Evolutionary conservation across 2,329 filamentous ascomycete genomes (phyloP), one percentile per base, ranked within the genome.

Genomic region (Nemania sp.): DNA sequence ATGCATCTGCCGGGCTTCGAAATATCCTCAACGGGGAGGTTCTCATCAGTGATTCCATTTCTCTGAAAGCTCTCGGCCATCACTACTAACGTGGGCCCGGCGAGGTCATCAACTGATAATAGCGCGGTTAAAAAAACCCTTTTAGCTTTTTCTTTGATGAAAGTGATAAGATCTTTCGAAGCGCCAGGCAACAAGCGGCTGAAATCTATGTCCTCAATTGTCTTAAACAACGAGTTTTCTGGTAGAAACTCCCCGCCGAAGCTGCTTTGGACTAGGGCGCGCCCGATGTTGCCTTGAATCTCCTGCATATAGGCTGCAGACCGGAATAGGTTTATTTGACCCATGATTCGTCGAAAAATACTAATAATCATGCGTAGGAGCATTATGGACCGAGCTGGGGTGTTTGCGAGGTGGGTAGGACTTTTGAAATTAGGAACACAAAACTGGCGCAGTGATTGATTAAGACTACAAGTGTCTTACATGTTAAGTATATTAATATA

Each of bases 21-120:
- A 10, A 59, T 59, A 5, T 59, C 43, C 25, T 54, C n/a, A 21
- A 59, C 13, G 6, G 56, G 56, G 32, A 59, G 56, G 25, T 15
- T 17, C 10, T 42, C n/a, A 34, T 59, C 56, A 3, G 56, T 54
- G 3, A 59, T 25, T 20, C n/a, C 15, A 7, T 42, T 47, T 10
- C 18, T n/a, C 18, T 54, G 34, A 7, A 59, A 59, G 34, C n/a
- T 43, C 17, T 25, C 49, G 18, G 43, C 43, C 20, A 59, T 50
- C 18, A 54, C 35, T 11, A 54, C 32, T 17, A 59, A 25, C 2
- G 9, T 9, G 25, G 34, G 18, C 13, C 37, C 15, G 10, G 42
- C 17, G 10, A 42, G 15, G 17, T 42, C 35, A 17, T 29, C 25
- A 29, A 53, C 5, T n/a, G 49, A 59, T 12, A 52, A 5, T 13